Base-by-base conservation (phyloP, 1,284 basidiomycete species). In the Acaromyces ingoldii region DNA sequence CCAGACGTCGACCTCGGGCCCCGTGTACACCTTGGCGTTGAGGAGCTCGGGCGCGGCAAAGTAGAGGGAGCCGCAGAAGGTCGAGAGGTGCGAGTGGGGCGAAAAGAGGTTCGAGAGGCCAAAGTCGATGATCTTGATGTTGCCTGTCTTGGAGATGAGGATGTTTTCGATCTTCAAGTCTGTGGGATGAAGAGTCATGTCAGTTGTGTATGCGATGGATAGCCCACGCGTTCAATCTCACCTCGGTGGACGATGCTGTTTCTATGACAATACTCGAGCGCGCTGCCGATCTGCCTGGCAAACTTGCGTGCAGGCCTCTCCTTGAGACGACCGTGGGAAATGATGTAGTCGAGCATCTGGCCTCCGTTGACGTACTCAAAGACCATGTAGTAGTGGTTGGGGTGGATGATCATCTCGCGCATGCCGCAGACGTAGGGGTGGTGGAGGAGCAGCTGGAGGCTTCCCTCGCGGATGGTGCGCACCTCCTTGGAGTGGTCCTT, bases 41-140 rank as follows among this genome's bases (percentile, higher is more conserved):
- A 98, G 83, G 26, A 98, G 80, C 76, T 98, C 92, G 3, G 93
- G 95, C 0, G 93, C 93, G 36, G 93, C 92, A 79, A 98, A 98
- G 79, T 98, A 99, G 17, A 98, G 81, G 1, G 89, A 95, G 22
- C 93, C 92, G 68, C 93, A 98, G 76, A 98, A 99, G 0, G 95
- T 98, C 25, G 86, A 85, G 0, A 98, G 84, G 71, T 93, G 88
- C 36, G 80, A 75, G 21, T 80, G 75, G 1, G 95, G 93, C 62
- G 93, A 86, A 76, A 86, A 97, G n/a, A 98, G 81, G 76, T 98
- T 99, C 25, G 91, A 96, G 9, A 99, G 82, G 39, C 93, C 93
- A 78, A 98, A 99, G 77, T 98, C 93, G 76, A 98, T 98, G 60
- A 98, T 97, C 81, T 98, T 98, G 82, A 97, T 96, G 78, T 97